These are phyloP conservation scores for Stenogyne calaminthoides DNA, from an alignment of 305 asterid genomes.

Conservation along the genomic window DNA sequence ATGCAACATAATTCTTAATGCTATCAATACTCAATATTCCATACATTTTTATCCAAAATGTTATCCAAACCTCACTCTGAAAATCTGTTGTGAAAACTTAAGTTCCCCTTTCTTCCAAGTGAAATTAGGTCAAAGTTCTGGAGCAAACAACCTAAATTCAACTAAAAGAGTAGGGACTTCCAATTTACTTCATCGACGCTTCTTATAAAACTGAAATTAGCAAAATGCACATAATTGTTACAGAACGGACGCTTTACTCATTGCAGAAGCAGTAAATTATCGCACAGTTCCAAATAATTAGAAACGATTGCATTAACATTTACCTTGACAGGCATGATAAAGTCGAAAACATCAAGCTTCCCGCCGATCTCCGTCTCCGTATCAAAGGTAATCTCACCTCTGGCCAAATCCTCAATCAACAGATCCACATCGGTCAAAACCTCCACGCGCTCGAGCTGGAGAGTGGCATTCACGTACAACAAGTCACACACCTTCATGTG, in stretches of 20 bases:
- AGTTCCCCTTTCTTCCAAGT: not conserved
- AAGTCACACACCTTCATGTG: conserved; percentile 49
- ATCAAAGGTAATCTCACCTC: conserved; percentile 51
- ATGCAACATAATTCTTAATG: not conserved
- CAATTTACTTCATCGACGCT: not conserved
- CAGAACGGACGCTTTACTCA: no score
- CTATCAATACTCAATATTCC: not conserved
- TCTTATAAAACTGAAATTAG: not conserved
- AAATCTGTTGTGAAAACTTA: no score
- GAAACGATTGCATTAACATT: not conserved
- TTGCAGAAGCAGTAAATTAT: no score
- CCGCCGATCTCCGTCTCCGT: conserved; percentile 61
- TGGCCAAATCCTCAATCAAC: conserved; percentile 59
- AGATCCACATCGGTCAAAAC: conserved; percentile 47
- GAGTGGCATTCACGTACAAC: conserved; percentile 58
- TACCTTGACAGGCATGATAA: conserved; percentile 78
- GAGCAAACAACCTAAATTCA: not conserved
- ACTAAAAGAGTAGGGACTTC: not conserved
- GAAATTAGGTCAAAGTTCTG: not conserved
- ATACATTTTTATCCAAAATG: not conserved
- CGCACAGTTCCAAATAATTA: not conserved
- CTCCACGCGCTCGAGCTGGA: conserved; percentile 54
- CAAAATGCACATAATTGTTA: conserved; percentile 3
- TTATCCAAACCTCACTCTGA: not conserved
- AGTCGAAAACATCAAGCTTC: conserved; percentile 47